These are phyloP conservation scores for Pharus latifolius DNA, from an alignment of 176 grass and related monocot genomes.

Conservation along the genomic window DNA sequence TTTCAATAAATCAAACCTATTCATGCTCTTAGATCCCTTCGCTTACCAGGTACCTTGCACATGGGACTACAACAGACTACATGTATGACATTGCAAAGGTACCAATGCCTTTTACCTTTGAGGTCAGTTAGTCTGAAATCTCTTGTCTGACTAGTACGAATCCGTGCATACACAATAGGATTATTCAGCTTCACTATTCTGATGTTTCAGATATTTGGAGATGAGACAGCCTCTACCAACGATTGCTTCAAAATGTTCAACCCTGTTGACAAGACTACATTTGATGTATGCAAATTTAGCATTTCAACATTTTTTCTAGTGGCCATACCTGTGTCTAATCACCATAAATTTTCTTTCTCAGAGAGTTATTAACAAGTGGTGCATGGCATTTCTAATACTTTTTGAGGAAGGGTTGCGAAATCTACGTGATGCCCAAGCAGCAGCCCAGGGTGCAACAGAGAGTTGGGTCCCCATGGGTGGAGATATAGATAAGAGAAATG, in stretches of 20 bases:
- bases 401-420: slow-evolving; percentile 56
- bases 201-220: slow-evolving; percentile 80
- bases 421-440: slow-evolving; percentile 16
- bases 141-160: neutral
- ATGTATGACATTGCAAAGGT: slow-evolving; percentile 81
- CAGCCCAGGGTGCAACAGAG: slow-evolving; percentile 10
- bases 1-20: neutral
- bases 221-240: slow-evolving; percentile 48
- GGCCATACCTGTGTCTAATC: neutral
- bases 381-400: slow-evolving; percentile 70
- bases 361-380: slow-evolving; percentile 77
- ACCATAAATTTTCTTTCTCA: slow-evolving; percentile 15
- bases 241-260: slow-evolving; percentile 99
- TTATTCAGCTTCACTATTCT: neutral
- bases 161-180: neutral
- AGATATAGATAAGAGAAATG: slow-evolving; percentile 21
- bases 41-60: slow-evolving; percentile 75
- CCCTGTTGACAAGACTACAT: slow-evolving; percentile 64
- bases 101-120: slow-evolving; percentile 94
- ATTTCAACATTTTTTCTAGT: neutral
- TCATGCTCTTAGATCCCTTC: neutral
- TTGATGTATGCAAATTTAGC: slow-evolving; percentile 46
- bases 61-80: slow-evolving; percentile 99
- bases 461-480: slow-evolving; percentile 37
- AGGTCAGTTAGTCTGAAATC: slow-evolving; percentile 45